These are phyloP conservation scores for Phytophthora pluvialis DNA, from an alignment of 352 stramenopile species.

Conservation along the genomic window DNA sequence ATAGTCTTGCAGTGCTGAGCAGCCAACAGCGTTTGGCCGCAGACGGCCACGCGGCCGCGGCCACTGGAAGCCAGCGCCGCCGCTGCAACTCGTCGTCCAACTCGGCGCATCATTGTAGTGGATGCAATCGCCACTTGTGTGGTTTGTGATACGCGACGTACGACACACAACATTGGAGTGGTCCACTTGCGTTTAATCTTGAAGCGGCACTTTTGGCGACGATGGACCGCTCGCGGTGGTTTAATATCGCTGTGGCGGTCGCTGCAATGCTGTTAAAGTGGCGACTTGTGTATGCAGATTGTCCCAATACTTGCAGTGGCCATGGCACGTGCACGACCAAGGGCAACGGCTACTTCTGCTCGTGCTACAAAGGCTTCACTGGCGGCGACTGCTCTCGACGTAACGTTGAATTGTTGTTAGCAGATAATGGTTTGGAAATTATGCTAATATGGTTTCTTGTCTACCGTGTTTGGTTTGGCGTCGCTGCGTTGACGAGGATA, in stretches of 20 bases:
- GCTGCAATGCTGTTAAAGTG: constrained; percentile 18
- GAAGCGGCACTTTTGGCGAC: constrained; percentile 14
- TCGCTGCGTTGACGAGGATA: not conserved
- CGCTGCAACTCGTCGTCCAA: constrained; percentile 23
- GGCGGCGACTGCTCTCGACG: constrained; percentile 92
- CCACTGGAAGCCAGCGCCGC: constrained; percentile 13
- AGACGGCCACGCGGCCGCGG: not conserved
- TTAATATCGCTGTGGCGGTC: constrained; percentile 3
- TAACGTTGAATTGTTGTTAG: constrained; percentile 11
- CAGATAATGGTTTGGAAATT: not conserved
- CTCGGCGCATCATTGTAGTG: constrained; percentile 25
- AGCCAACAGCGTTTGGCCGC: constrained; percentile 7
- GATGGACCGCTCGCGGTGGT: constrained; percentile 14
- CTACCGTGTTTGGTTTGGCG: not conserved
- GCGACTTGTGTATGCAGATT: constrained; percentile 40
- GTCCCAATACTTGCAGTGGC: constrained; percentile 66
- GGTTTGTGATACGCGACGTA: constrained; percentile 21
- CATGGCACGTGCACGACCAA: constrained; percentile 63
- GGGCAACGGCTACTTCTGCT: constrained; percentile 76
- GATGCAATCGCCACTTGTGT: constrained; percentile 19
- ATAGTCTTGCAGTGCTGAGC: not conserved
- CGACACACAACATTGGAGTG: constrained; percentile 11
- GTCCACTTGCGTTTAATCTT: constrained; percentile 15
- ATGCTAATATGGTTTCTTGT: not conserved
- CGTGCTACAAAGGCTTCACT: constrained; percentile 87